phyloP scores from a whole-genome alignment of 331 rosid genomes.

The Quercus phellos region DNA sequence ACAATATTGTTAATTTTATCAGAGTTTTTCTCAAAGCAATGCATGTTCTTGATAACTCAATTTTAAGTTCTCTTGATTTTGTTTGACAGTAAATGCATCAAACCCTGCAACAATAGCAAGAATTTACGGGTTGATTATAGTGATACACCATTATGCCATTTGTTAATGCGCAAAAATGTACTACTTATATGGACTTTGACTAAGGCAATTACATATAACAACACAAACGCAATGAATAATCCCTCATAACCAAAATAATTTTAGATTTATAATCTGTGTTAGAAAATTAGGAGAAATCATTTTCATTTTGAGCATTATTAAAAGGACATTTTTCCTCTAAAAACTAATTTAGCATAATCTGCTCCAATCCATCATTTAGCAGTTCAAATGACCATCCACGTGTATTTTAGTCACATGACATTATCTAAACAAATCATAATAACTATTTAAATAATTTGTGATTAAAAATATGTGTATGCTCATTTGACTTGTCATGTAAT shows the following conservation, averaged over 20 bases:
- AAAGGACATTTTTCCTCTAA: background rate
- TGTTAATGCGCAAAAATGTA: background rate
- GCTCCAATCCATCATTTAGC: no score
- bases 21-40: background rate
- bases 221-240: background rate
- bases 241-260: background rate
- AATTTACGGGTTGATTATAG: background rate
- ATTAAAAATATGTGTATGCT: no score
- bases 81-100: background rate
- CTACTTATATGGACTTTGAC: background rate
- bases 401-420: no score
- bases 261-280: background rate
- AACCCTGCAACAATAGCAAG: background rate
- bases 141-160: background rate
- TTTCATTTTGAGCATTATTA: background rate
- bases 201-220: background rate
- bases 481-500: no score
- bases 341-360: no score
- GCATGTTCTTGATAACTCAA: background rate
- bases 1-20: background rate
- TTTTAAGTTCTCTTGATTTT: slow-evolving; percentile 4
- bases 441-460: no score
- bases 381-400: no score
- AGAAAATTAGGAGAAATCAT: background rate
- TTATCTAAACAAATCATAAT: no score